Base-by-base conservation (phyloP, 495 filamentous ascomycete species). In the Aspergillus sclerotioniger region DNA sequence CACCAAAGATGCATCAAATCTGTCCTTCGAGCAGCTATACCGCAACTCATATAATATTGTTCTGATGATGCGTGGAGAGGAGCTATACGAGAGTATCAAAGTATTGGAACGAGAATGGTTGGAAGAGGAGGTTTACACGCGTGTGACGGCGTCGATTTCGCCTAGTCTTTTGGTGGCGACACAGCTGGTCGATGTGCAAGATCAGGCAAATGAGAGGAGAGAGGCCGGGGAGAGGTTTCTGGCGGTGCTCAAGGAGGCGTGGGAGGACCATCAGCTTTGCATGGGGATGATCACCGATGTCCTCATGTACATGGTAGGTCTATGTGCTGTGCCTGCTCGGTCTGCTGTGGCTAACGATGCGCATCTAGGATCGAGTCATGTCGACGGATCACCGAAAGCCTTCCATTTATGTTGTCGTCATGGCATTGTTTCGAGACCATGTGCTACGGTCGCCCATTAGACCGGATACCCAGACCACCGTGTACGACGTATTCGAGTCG, bases 231-330 rank as follows among this genome's bases (percentile, higher is more conserved):
- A 96, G 71, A 88, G 80, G 66, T 94, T 98, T 61, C 68, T 99
- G 61, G 82, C 80, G 41, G 88, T 83, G 1, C 66, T 98, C 16
- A 90, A 88, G 67, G 75, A 80, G 41, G 84, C 86, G 4, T 99
- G 91, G 90, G 85, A 90, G 59, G 88, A 94, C 54, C 93, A 99
- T 66, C 90, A 90, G 66, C 77, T 90, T 15, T 90, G 88, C 54
- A 96, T 97, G 92, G 90, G 90, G 61, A 98, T 99, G 95, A 87
- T 90, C 44, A 94, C 93, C 10, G 95, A 99, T 68, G 90, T 99
- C 32, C 73, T 98, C 35, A 97, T 99, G 92, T 99, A 99, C 62
- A 92, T 99, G 82, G 87, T 90, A 67, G 56, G 85, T 64, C 25
- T 25, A 47, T 51, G 3, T 17, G 13, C 0, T 10, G 19, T 19